Percentiles rank a stretch among this genome's conserved stretches.
These are phyloP conservation scores for Uronychia setigera DNA, from an alignment of 73 alveolate species.

Conservation along the genomic window DNA sequence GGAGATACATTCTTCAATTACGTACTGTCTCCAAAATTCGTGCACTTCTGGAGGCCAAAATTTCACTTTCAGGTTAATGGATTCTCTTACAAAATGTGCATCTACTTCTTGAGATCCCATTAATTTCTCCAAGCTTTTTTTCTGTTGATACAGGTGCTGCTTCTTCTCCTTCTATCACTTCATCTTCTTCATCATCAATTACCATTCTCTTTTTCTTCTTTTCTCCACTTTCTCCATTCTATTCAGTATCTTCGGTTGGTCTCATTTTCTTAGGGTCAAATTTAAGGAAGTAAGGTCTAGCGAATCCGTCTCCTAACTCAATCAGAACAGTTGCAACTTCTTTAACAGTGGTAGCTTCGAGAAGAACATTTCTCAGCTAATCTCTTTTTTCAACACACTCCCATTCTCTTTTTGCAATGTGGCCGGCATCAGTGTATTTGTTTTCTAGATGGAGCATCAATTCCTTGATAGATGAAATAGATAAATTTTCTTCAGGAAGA, in stretches of 20 bases:
- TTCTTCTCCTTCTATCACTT: neutral
- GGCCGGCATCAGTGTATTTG: constrained; percentile 33
- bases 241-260: no score
- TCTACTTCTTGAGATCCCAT: neutral
- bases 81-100: neutral
- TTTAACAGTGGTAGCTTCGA: neutral
- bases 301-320: neutral
- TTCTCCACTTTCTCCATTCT: neutral
- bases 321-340: neutral
- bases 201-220: neutral
- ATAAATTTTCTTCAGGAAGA: constrained; percentile 21
- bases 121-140: no score
- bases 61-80: neutral
- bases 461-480: constrained; percentile 6
- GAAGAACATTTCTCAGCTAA: constrained; percentile 7
- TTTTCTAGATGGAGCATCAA: constrained; percentile 7
- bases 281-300: neutral
- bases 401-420: constrained; percentile 38
- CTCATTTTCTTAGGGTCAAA: neutral
- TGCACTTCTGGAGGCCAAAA: neutral
- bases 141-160: neutral
- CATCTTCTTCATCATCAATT: neutral
- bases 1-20: neutral
- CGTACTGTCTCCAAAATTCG: neutral
- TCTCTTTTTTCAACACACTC: constrained; percentile 32